phyloP scores from a whole-genome alignment of 306 rosid species.

The Cucurbita moschata region DNA sequence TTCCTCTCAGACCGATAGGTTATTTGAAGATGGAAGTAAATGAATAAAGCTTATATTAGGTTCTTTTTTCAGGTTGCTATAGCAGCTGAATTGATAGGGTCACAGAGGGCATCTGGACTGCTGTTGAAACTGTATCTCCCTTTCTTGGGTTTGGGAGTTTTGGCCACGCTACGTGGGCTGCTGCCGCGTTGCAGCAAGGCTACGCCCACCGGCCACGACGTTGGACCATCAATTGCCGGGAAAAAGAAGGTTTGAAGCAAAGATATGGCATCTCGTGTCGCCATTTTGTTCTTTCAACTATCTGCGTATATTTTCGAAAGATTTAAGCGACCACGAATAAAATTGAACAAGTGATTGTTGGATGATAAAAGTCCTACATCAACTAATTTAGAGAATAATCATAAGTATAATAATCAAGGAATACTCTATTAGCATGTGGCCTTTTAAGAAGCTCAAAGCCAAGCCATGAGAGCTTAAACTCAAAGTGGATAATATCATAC shows the following conservation, averaged over 20 bases:
- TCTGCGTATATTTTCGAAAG: no score
- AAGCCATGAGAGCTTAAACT: no score
- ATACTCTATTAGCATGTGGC: no score
- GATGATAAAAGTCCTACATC: no score
- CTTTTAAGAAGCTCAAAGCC: no score
- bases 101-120: slow-evolving; percentile 39
- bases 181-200: slow-evolving; percentile 19
- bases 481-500: no score
- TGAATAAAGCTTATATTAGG: background rate
- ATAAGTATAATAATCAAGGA: no score
- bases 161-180: slow-evolving; percentile 47
- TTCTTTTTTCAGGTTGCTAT: slow-evolving; percentile 30
- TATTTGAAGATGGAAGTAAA: no score
- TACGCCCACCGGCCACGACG: slow-evolving; percentile 9
- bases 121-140: slow-evolving; percentile 35
- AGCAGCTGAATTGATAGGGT: slow-evolving; percentile 38
- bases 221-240: slow-evolving; percentile 19
- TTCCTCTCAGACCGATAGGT: no score
- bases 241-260: slow-evolving; percentile 37
- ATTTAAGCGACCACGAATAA: no score
- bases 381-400: no score
- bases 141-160: slow-evolving; percentile 37
- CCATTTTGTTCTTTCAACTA: background rate
- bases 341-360: no score
- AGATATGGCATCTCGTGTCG: background rate